Conservation (phyloP, 2,329 filamentous ascomycete genomes). For the Plectosphaerella sp. region DNA sequence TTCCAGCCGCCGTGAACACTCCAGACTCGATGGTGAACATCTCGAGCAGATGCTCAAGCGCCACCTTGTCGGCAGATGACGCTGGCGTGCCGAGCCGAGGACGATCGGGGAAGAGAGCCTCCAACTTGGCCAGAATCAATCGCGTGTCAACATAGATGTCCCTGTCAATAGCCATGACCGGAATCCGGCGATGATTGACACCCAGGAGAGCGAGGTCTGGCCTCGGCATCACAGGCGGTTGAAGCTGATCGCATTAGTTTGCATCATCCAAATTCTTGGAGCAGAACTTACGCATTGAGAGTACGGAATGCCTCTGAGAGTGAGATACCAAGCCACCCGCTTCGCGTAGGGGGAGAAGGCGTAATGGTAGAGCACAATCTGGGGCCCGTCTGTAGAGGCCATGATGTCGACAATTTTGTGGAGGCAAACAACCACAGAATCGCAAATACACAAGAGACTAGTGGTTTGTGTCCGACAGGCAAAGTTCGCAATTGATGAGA, state of each 20-base stretch:
- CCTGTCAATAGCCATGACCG: constrained; percentile 59
- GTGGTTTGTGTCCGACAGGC: too few relatives aligned
- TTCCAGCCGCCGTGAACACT: constrained; percentile 48
- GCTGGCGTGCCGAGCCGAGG: constrained; percentile 26
- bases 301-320: constrained; percentile 60
- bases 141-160: constrained; percentile 68
- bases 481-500: too few relatives aligned
- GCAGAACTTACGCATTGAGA: constrained; percentile 54
- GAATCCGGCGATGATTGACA: constrained; percentile 65
- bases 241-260: constrained; percentile 39
- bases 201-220: constrained; percentile 59
- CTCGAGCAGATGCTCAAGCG: constrained; percentile 51
- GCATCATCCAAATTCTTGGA: neutral
- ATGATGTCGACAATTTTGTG: neutral
- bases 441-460: too few relatives aligned
- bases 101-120: constrained; percentile 45
- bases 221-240: constrained; percentile 63
- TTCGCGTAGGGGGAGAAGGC: constrained; percentile 59
- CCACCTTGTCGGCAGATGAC: constrained; percentile 31
- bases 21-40: constrained; percentile 50
- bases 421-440: too few relatives aligned
- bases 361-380: constrained; percentile 63
- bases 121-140: constrained; percentile 62
- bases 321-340: constrained; percentile 63
- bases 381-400: constrained; percentile 2